Base-by-base conservation (phyloP, 257 asterid genomes). In the Paraleonurus japonicus region DNA sequence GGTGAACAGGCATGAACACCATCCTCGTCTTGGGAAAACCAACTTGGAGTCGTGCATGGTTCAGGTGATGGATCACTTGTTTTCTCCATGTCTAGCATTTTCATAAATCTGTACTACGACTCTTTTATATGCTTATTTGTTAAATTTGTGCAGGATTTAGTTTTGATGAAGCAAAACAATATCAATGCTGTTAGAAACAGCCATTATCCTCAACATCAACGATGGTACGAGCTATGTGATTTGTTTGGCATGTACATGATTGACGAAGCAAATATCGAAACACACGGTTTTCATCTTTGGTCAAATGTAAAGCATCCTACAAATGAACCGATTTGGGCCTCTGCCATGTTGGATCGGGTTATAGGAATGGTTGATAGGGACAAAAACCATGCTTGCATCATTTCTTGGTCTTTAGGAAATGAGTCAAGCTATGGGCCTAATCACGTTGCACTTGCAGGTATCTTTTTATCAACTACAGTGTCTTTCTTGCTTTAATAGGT, bases 221-320 rank as follows among this genome's bases (percentile, higher is more conserved):
- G 99, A 71, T 95, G 98, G 99, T 95, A 95, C 20, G 98, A 91
- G 88, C 82, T 95, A 62, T 95, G 99, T 60, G 98, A 95, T 85
- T 87, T 92, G 64, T 95, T 95, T 82, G 99, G 99, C 82, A 81
- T 95, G 95, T 95, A 95, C 93, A 88, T 95, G 96, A 89, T 95
- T 13, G 98, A 95, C 63, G 99, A 95, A 84, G 99, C 99, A 82
- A 95, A 95, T 79, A 95, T 92, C 24, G 99, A 95, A 84, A 95
- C 98, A 22, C 99, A 95, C 43, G 99, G 98, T 65, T 95, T 91
- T 82, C 89, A 85, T 78, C 92, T 85, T 74, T 85, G 82, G 69
- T 79, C 84, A 69, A 75, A 81, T 69, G 63, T 86, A 54, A 89
- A 82, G 83, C 96, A 92, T 83, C 99, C 98, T 66, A 82, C 98